Conservation (phyloP, 2,329 filamentous ascomycete species). For the Cladorrhinum sp. region DNA sequence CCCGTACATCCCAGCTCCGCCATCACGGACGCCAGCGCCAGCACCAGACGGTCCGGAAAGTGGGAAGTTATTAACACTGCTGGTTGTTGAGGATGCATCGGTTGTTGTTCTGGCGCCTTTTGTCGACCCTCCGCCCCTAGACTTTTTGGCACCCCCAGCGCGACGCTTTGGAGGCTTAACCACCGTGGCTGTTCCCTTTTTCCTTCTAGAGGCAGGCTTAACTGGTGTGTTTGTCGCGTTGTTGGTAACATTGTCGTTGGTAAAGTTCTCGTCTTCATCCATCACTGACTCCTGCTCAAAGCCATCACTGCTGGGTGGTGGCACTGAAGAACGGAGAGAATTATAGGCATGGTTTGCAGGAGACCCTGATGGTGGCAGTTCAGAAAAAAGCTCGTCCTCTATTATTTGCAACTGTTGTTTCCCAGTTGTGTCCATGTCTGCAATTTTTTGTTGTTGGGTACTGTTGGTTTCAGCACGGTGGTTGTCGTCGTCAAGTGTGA, state of each 20-base stretch:
- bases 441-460: slow-evolving; percentile 3
- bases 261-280: slow-evolving; percentile 13
- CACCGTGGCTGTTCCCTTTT: slow-evolving; percentile 38
- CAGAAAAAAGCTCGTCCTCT: slow-evolving; percentile 1
- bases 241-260: slow-evolving; percentile 33
- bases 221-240: slow-evolving; percentile 21
- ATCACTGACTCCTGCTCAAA: slow-evolving; percentile 6
- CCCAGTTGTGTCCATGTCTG: slow-evolving; percentile 6
- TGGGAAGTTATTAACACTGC: not conserved
- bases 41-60: not conserved
- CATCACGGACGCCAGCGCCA: slow-evolving; percentile 13
- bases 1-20: slow-evolving; percentile 18
- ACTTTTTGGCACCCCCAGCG: slow-evolving; percentile 26
- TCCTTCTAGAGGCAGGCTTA: slow-evolving; percentile 23
- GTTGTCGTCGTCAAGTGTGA: slow-evolving; percentile 17
- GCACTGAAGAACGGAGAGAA: not conserved
- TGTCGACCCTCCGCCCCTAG: slow-evolving; percentile 24
- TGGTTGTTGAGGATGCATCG: slow-evolving; percentile 8
- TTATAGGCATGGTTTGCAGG: not conserved
- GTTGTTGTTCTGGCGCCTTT: slow-evolving; percentile 4
- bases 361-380: not conserved
- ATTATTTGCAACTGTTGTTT: not conserved
- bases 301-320: slow-evolving; percentile 9
- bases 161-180: slow-evolving; percentile 41
- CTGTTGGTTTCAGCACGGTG: slow-evolving; percentile 1